phyloP scores from a whole-genome alignment of 495 filamentous ascomycete species.

The Aspergillus baeticus region DNA sequence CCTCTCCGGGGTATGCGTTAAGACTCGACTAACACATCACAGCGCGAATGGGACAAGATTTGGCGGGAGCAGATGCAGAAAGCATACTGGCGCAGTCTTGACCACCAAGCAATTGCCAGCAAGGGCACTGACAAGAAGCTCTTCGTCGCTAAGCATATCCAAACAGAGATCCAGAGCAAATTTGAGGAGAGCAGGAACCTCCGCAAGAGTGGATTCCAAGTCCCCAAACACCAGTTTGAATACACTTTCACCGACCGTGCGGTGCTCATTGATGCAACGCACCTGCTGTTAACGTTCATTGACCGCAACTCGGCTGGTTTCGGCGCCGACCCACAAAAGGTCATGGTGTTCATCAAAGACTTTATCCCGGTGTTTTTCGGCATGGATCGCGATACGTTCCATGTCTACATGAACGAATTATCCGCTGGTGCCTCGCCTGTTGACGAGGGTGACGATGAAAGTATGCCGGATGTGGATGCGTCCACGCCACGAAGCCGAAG shows the following conservation, averaged over 20 bases:
- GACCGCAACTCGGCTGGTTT: constrained; percentile 66
- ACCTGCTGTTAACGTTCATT: constrained; percentile 73
- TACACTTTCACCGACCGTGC: constrained; percentile 72
- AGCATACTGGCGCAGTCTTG: constrained; percentile 91
- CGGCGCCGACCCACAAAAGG: constrained; percentile 68
- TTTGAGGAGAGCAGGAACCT: constrained; percentile 78
- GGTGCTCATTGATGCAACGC: constrained; percentile 77
- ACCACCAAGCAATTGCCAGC: constrained; percentile 87
- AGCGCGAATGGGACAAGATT: constrained; percentile 98
- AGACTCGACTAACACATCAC: neutral
- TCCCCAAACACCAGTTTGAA: constrained; percentile 68
- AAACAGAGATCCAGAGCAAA: constrained; percentile 80
- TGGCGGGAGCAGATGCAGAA: constrained; percentile 92
- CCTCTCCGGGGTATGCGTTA: neutral
- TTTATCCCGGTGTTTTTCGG: constrained; percentile 91
- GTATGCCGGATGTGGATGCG: constrained; percentile 46
- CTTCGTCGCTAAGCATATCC: constrained; percentile 81
- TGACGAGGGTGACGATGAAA: constrained; percentile 72
- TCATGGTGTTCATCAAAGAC: constrained; percentile 79
- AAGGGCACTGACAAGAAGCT: constrained; percentile 85
- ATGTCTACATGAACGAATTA: constrained; percentile 72
- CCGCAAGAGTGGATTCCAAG: constrained; percentile 56
- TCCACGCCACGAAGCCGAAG: constrained; percentile 56
- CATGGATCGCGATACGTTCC: constrained; percentile 71
- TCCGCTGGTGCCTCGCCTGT: constrained; percentile 57